Percentiles rank a stretch among this genome's conserved stretches.
Conservation (phyloP, 768 basidiomycete species). For the Auricularia sp. region DNA sequence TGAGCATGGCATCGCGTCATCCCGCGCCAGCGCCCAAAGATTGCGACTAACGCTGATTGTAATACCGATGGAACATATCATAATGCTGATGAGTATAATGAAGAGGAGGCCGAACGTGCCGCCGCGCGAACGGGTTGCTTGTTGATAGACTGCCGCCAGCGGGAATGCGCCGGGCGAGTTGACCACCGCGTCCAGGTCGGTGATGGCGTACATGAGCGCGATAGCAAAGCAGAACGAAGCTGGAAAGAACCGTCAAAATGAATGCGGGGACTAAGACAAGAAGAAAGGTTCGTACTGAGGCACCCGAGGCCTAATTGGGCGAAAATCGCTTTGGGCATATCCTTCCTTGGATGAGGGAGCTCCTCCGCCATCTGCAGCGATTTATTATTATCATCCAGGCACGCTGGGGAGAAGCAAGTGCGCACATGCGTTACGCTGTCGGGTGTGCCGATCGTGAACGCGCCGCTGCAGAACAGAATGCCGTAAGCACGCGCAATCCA, state of each 20-base stretch:
- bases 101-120: not conserved
- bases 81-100: not conserved
- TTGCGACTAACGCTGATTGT: not conserved
- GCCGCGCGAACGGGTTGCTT: not conserved
- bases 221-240: not conserved
- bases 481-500: not conserved
- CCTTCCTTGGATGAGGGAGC: not conserved
- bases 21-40: not conserved
- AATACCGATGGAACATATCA: not conserved
- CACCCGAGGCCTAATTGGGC: not conserved
- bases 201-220: constrained; percentile 1
- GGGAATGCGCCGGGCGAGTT: not conserved
- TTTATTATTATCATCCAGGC: not conserved
- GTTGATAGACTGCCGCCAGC: not conserved
- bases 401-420: not conserved
- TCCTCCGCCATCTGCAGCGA: not conserved
- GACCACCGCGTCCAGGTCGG: not conserved
- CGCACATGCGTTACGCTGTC: not conserved
- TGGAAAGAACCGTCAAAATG: not conserved
- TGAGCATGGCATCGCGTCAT: not conserved
- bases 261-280: not conserved
- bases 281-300: not conserved
- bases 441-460: not conserved
- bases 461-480: not conserved
- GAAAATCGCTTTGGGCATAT: not conserved